Evolutionary conservation across 78 protist genomes (phyloP).

Genomic region (Mastigamoeba balamuthi): DNA sequence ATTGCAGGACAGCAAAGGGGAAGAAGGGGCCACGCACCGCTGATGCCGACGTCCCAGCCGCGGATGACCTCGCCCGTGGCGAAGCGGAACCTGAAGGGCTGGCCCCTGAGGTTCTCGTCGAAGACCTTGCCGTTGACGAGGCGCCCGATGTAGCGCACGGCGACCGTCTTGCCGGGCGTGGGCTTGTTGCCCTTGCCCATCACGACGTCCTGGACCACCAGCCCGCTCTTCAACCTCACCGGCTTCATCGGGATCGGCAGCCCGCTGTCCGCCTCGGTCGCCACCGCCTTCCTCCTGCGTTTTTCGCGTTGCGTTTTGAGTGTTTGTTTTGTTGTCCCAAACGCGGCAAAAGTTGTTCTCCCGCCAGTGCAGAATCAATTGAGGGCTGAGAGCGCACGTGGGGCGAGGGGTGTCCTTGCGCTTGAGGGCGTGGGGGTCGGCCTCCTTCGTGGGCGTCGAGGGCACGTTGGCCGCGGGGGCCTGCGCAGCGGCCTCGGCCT

Average conservation of each 20-base stretch:
- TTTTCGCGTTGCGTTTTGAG: background rate
- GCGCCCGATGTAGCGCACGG: slow-evolving; percentile 59
- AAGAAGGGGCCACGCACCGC: too few species aligned
- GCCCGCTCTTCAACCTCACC: slow-evolving; percentile 15
- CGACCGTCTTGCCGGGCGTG: slow-evolving; percentile 28
- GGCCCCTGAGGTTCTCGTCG: slow-evolving; percentile 43
- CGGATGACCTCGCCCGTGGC: slow-evolving; percentile 52
- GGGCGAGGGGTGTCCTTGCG: too few species aligned
- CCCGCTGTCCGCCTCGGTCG: too few species aligned
- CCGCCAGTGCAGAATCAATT: too few species aligned
- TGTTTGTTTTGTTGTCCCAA: background rate
- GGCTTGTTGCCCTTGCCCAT: slow-evolving; percentile 43
- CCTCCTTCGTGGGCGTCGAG: background rate
- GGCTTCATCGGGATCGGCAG: too few species aligned
- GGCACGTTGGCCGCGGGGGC: slow-evolving; percentile 6
- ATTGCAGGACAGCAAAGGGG: too few species aligned
- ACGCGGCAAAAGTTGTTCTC: background rate
- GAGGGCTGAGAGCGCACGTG: too few species aligned
- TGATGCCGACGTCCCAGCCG: slow-evolving; percentile 81
- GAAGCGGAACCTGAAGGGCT: slow-evolving; percentile 42
- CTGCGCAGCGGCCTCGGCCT: background rate
- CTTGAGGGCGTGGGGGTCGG: background rate
- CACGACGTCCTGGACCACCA: slow-evolving; percentile 18
- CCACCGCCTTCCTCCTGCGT: background rate
- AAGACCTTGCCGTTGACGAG: slow-evolving; percentile 41